These are phyloP conservation scores for Dendrobium officinale DNA, from an alignment of 106 monocot species.

Conservation along the genomic window DNA sequence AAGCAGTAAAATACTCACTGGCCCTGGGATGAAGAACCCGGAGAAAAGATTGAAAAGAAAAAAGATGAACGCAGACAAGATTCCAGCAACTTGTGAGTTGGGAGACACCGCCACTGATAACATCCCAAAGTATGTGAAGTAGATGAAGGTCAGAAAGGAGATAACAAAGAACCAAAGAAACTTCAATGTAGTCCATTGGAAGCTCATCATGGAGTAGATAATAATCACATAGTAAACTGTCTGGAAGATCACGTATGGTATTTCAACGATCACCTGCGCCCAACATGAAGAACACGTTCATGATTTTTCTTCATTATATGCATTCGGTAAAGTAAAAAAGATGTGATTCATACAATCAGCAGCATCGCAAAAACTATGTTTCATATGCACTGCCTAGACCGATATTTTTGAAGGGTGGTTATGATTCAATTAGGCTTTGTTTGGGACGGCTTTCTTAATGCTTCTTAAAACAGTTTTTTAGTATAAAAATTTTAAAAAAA, in stretches of 20 bases:
- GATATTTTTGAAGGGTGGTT: too few species aligned
- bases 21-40: conserved; percentile 30
- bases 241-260: conserved; percentile 37
- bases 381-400: too few species aligned
- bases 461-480: too few species aligned
- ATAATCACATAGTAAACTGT: conserved; percentile 29
- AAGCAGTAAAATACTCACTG: conserved; percentile 23
- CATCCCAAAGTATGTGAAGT: conserved; percentile 63
- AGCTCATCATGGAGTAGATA: conserved; percentile 30
- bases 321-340: neutral
- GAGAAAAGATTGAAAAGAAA: conserved; percentile 46
- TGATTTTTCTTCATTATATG: neutral
- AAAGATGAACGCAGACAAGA: conserved; percentile 31
- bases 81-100: conserved; percentile 24
- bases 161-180: conserved; percentile 42
- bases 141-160: conserved; percentile 39
- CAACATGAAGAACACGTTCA: neutral
- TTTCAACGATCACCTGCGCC: conserved; percentile 42
- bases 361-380: too few species aligned
- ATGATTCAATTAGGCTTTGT: too few species aligned
- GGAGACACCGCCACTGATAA: conserved; percentile 41
- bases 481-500: too few species aligned
- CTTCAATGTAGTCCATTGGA: conserved; percentile 33
- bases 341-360: too few species aligned
- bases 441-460: too few species aligned